Percentiles rank a stretch among this genome's conserved stretches.
These are phyloP conservation scores for Saccharomyces paradoxus DNA, from an alignment of 805 yeast genomes.

Conservation along the genomic window DNA sequence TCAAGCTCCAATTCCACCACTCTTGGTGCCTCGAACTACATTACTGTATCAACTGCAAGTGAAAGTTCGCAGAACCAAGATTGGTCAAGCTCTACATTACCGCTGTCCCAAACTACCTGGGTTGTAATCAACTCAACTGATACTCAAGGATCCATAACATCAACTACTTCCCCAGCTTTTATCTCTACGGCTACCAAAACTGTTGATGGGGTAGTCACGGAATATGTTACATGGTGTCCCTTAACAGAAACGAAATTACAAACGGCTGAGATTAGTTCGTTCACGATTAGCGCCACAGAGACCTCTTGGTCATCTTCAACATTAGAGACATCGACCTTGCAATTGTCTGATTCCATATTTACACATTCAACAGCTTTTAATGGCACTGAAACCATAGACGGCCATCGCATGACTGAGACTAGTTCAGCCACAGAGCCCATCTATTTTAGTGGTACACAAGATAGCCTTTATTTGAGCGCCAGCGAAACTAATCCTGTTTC, in stretches of 20 bases:
- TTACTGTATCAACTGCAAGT: constrained; percentile 4
- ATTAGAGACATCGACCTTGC: not conserved
- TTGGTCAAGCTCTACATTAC: not conserved
- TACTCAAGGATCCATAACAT: not conserved
- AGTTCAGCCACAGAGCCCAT: not conserved
- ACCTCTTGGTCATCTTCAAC: not conserved
- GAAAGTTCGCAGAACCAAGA: not conserved
- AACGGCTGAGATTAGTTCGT: not conserved
- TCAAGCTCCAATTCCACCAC: not conserved
- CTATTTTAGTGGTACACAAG: not conserved
- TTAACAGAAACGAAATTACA: constrained; percentile 4
- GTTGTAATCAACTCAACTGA: not conserved
- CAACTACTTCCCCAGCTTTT: constrained; percentile 1
- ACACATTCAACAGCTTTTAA: not conserved
- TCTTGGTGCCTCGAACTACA: not conserved
- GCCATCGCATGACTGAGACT: not conserved
- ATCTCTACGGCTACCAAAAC: constrained; percentile 17
- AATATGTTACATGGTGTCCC: constrained; percentile 35
- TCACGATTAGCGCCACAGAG: not conserved
- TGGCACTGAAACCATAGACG: not conserved
- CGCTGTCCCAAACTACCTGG: not conserved
- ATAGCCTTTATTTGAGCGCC: not conserved
- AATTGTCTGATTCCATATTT: not conserved
- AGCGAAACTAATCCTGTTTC: not conserved
- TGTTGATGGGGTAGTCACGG: constrained; percentile 19